Percentiles rank a stretch among this genome's conserved stretches.
Conservation (phyloP, 495 filamentous ascomycete species). For the Coniosporium apollinis region DNA sequence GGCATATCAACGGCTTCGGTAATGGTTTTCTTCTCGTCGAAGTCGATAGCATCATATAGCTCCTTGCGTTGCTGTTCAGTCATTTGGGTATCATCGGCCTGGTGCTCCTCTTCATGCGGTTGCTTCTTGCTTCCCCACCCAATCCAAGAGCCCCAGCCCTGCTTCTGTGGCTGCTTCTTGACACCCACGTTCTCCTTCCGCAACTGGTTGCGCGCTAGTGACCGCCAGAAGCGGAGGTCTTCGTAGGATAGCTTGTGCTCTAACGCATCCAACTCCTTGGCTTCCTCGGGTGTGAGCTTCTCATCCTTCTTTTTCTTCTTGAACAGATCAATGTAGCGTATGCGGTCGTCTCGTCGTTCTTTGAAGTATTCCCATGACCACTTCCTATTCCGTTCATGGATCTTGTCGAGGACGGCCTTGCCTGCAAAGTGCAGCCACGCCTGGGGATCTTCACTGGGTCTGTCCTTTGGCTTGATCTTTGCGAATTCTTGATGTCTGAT, state of each 20-base stretch:
- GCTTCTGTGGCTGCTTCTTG: slow-evolving; percentile 47
- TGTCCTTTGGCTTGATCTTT: slow-evolving; percentile 72
- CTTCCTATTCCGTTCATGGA: slow-evolving; percentile 73
- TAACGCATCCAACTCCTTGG: slow-evolving; percentile 51
- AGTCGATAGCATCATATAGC: slow-evolving; percentile 92
- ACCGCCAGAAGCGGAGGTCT: slow-evolving; percentile 92
- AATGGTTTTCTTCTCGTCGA: slow-evolving; percentile 88
- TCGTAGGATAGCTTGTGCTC: slow-evolving; percentile 87
- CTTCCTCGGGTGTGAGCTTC: slow-evolving; percentile 48
- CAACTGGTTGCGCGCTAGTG: slow-evolving; percentile 81
- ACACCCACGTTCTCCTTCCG: slow-evolving; percentile 84
- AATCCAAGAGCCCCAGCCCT: slow-evolving; percentile 76
- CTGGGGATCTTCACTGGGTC: slow-evolving; percentile 74
- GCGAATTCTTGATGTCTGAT: slow-evolving; percentile 96
- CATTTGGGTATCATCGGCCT: slow-evolving; percentile 59
- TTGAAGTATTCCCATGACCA: slow-evolving; percentile 94
- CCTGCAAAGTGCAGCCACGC: slow-evolving; percentile 88
- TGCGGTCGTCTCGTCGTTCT: slow-evolving; percentile 78
- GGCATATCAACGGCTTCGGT: slow-evolving; percentile 77
- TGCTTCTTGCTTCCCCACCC: slow-evolving; percentile 45
- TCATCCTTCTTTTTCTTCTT: slow-evolving; percentile 81
- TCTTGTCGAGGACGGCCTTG: slow-evolving; percentile 74
- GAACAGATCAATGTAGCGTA: slow-evolving; percentile 81
- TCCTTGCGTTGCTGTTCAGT: slow-evolving; percentile 92
- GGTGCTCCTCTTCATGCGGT: slow-evolving; percentile 38